Conservation (phyloP, 768 basidiomycete genomes). For the Pleurotus salmoneostramineus region DNA sequence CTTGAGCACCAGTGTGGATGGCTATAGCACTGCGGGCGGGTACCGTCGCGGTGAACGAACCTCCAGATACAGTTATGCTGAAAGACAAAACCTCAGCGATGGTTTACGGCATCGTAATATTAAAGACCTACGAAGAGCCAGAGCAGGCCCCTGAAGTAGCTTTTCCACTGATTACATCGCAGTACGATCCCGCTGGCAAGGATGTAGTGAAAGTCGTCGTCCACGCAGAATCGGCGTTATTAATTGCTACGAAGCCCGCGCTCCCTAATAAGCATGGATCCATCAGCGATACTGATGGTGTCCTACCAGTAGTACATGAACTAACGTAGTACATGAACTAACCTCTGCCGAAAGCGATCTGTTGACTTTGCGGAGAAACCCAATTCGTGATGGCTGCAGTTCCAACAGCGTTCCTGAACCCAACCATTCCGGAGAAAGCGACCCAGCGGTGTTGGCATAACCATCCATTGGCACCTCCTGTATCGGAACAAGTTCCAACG, state of each 20-base stretch:
- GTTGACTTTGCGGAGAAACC: conserved; percentile 52
- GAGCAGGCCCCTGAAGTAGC: conserved; percentile 39
- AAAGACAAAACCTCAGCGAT: too few species aligned
- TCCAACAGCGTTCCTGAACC: conserved; percentile 59
- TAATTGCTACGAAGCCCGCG: conserved; percentile 62
- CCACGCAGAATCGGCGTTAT: conserved; percentile 59
- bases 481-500: conserved; percentile 45
- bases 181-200: conserved; percentile 55
- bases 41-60: conserved; percentile 47
- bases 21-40: conserved; percentile 51
- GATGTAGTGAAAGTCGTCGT: conserved; percentile 52
- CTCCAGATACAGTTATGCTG: conserved; percentile 48
- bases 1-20: conserved; percentile 44
- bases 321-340: not conserved
- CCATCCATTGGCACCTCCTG: conserved; percentile 55
- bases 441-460: conserved; percentile 63
- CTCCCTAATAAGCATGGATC: conserved; percentile 30
- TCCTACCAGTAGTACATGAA: not conserved
- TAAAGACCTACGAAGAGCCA: conserved; percentile 39
- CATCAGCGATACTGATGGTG: not conserved
- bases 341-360: conserved; percentile 69
- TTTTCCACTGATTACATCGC: conserved; percentile 57
- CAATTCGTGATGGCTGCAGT: conserved; percentile 47
- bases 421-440: conserved; percentile 59
- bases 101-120: not conserved